Percentiles rank a stretch among this genome's conserved stretches.
Evolutionary conservation across 2,329 filamentous ascomycete genomes (phyloP).

Genomic region (Aspergillus sp.): DNA sequence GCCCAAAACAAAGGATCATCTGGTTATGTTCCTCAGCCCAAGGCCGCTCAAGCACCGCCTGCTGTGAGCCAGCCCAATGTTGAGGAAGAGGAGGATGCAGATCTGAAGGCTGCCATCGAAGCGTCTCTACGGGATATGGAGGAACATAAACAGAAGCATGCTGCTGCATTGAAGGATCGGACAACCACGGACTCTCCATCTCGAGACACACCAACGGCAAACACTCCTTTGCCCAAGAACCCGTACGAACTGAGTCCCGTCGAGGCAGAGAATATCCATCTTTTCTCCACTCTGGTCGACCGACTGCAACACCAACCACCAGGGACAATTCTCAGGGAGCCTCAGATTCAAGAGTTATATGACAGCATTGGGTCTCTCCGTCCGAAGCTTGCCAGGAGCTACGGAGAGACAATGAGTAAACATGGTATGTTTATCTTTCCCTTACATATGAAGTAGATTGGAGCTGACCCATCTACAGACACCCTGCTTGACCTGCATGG

Average conservation of each 20-base stretch:
- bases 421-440: slow-evolving; percentile 57
- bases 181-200: slow-evolving; percentile 48
- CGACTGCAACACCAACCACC: slow-evolving; percentile 89
- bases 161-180: slow-evolving; percentile 74
- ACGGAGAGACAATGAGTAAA: slow-evolving; percentile 99
- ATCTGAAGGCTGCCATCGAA: slow-evolving; percentile 89
- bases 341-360: slow-evolving; percentile 95
- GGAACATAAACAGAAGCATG: slow-evolving; percentile 88
- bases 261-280: slow-evolving; percentile 94
- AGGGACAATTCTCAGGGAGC: slow-evolving; percentile 90
- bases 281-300: slow-evolving; percentile 90
- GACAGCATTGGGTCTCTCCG: slow-evolving; percentile 90
- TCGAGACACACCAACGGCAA: slow-evolving; percentile 42
- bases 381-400: slow-evolving; percentile 88
- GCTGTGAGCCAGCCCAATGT: slow-evolving; percentile 28
- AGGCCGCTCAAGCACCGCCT: slow-evolving; percentile 30
- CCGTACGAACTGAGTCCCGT: slow-evolving; percentile 90
- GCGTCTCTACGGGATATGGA: slow-evolving; percentile 96
- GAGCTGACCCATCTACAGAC: slow-evolving; percentile 47
- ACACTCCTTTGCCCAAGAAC: slow-evolving; percentile 62
- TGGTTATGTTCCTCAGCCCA: slow-evolving; percentile 63
- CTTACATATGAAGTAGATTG: neutral
- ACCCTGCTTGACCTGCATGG: slow-evolving; percentile 88
- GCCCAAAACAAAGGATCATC: slow-evolving; percentile 63
- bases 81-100: slow-evolving; percentile 81